Evolutionary conservation across 2,329 filamentous ascomycete genomes (phyloP), one percentile per base, ranked within the genome.

Genomic region (Pyricularia sp.): DNA sequence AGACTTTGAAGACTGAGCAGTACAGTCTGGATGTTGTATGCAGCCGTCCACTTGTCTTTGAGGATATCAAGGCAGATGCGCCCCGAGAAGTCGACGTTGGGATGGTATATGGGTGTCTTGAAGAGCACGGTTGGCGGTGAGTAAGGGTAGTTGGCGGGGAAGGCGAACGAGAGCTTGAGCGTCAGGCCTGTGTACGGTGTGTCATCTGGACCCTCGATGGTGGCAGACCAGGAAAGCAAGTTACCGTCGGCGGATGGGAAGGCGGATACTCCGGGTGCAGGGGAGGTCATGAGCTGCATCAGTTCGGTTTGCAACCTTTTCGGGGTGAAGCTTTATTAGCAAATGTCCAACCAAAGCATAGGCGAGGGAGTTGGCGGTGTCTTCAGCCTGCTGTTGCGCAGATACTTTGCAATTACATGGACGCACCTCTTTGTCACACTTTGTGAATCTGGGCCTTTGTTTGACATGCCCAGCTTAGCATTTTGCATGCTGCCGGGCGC

Each of bases 61-160:
- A 99, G 85, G 73, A 99, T 99, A 77, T 99, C 96, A 71, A 99
- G 85, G 79, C 95, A 99, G 80, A 99, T 99, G 69, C 95, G 88
- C 59, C 95, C 95, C 3, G 92, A 94, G 82, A 99, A 97, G 82
- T 99, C 95, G 74, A 99, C 92, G 75, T 99, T 99, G 68, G 95
- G 95, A 80, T 99, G 95, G 84, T 98, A 99, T 81, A 99, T 97
- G 55, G 95, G 95, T 7, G 96, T 99, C 84, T 94, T 97, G 88
- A 97, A 99, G 70, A 97, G 86, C 23, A 99, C 95, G 2, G 91
- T 93, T 0, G 95, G 95, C 26, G 95, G 88, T 1, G 90, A 87
- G 79, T 97, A 97, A 11, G 95, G 95, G 78, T 99, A 99, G 82
- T 94, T 97, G 74, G 87, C 84, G 10, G 94, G 93, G 81, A 98